These are phyloP conservation scores for Tulasnella sp. DNA, from an alignment of 768 basidiomycete genomes.

Conservation along the genomic window DNA sequence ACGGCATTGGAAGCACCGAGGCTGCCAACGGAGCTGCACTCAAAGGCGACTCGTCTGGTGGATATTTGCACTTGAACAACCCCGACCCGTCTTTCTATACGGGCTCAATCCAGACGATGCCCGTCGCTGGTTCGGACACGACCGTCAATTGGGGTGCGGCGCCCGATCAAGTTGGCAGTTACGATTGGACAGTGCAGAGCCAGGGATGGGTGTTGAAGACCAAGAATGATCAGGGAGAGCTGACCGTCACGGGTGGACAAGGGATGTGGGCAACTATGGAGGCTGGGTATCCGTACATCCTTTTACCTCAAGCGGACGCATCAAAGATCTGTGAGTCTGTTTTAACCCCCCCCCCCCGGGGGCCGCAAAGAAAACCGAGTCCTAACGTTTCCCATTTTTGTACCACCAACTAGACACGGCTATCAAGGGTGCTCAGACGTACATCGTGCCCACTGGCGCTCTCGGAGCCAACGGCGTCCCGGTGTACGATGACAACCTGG, in stretches of 20 bases:
- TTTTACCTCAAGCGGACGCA: slow-evolving; percentile 14
- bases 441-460: slow-evolving; percentile 3
- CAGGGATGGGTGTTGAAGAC: slow-evolving; percentile 2
- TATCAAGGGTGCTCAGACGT: slow-evolving; percentile 3
- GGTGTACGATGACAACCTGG: background rate
- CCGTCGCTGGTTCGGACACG: background rate
- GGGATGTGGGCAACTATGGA: slow-evolving; percentile 22
- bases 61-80: slow-evolving; percentile 3
- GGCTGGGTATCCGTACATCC: slow-evolving; percentile 23
- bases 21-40: background rate
- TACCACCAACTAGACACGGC: background rate
- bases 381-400: too few species aligned
- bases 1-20: background rate
- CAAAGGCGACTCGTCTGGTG: background rate
- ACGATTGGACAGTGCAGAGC: slow-evolving; percentile 18
- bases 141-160: background rate
- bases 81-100: slow-evolving; percentile 21
- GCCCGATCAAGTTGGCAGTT: slow-evolving; percentile 13
- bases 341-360: background rate
- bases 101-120: background rate
- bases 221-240: background rate
- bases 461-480: background rate
- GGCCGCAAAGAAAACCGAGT: background rate
- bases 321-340: slow-evolving; percentile 10
- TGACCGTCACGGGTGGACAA: background rate